These are phyloP conservation scores for Wickerhamiella sorbophila DNA, from an alignment of 805 yeast genomes.

Conservation along the genomic window DNA sequence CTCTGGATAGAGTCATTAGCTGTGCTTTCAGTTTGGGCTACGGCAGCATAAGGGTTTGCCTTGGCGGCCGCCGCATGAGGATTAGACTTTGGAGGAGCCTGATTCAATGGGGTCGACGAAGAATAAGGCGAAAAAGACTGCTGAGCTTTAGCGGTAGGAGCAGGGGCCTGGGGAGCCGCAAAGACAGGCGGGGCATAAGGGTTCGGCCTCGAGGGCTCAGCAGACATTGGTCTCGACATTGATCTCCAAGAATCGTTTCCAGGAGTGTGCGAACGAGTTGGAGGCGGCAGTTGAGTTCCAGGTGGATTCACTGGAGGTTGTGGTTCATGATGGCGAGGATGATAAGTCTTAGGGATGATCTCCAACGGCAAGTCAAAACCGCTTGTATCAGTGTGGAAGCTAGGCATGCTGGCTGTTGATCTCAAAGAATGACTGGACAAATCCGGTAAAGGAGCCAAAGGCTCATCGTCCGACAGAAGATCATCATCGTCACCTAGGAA, in stretches of 20 bases:
- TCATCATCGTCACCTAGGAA: slow-evolving; percentile 26
- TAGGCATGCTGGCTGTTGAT: slow-evolving; percentile 10
- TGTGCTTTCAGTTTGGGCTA: not conserved
- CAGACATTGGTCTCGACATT: not conserved
- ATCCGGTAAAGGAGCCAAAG: slow-evolving; percentile 2
- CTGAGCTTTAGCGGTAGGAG: slow-evolving; percentile 1
- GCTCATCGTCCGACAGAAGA: slow-evolving; percentile 20
- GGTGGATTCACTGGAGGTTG: slow-evolving; percentile 1
- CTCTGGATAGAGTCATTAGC: not conserved
- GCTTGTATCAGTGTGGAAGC: slow-evolving; percentile 16
- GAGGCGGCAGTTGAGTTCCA: not conserved
- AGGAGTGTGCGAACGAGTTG: not conserved
- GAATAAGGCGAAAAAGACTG: slow-evolving; percentile 17
- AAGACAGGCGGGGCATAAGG: slow-evolving; percentile 2
- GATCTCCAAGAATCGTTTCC: not conserved
- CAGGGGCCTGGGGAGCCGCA: not conserved
- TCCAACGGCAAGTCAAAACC: slow-evolving; percentile 25
- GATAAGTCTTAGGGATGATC: slow-evolving; percentile 19
- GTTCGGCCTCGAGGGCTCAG: not conserved
- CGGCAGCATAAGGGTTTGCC: slow-evolving; percentile 5
- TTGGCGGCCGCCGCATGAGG: slow-evolving; percentile 5
- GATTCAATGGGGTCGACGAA: slow-evolving; percentile 9
- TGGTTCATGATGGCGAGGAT: slow-evolving; percentile 8
- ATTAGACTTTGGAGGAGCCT: slow-evolving; percentile 10
- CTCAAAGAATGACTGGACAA: slow-evolving; percentile 1